Base-by-base conservation (phyloP, 352 stramenopile genomes). In the Phytophthora fragariaefolia region DNA sequence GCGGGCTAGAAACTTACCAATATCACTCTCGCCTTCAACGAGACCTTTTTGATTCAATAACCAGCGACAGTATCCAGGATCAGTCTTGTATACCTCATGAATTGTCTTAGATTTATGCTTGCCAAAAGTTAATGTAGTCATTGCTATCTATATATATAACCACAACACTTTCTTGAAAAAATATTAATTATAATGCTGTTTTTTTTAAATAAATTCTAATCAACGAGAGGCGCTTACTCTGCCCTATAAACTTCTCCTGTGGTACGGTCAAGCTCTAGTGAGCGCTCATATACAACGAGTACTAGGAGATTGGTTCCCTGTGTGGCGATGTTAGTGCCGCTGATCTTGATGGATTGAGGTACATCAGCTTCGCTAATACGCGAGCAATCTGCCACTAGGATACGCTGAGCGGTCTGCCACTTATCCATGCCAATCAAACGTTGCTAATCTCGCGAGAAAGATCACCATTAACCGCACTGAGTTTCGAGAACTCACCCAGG, bases 351-450 rank as follows among this genome's bases (percentile, higher is more conserved):
- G 6, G 40, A 47, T 6, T 47, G 40, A 17, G 40, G 40, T 1
- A 47, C 40, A 17, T 47, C 18, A 13, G 0, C 10, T 12, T 47
- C 40, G n/a, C 40, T 47, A 12, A 47, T 24, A 17, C 40, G 40
- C 2, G 40, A 47, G 40, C 40, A 47, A 23, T 46, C 38, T 24
- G 38, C 38, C 13, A 46, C 38, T 8, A 46, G 38, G n/a, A 46
- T 24, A 7, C 63, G 69, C 30, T 73, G 47, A 22, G 32, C 46
- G 23, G 22, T 65, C 13, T 40, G 28, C 49, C 53, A 72, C 28
- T 59, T 53, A 17, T 72, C 24, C 8, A 65, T 51, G 61, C 67
- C 58, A n/a, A 76, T 56, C 0, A 76, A 26, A 27, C 68, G 43
- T 65, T 69, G n/a, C 32, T 54, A 12, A 76, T 62, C 32, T 68